These are phyloP conservation scores for Colletotrichum sp. DNA, from an alignment of 2,329 filamentous ascomycete species.

Conservation along the genomic window DNA sequence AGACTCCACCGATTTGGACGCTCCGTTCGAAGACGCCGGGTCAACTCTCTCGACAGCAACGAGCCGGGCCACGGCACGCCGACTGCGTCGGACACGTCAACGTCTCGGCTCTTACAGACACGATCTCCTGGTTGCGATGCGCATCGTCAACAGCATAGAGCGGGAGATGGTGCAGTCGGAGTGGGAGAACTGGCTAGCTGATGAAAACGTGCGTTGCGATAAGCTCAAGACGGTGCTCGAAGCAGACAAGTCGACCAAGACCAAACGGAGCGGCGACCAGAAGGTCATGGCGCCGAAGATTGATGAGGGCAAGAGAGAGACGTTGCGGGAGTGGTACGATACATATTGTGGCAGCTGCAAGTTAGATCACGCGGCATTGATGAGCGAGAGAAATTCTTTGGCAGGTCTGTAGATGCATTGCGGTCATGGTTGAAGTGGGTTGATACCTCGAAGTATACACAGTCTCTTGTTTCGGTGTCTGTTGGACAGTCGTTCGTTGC, in stretches of 20 bases:
- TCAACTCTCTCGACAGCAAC: conserved; percentile 48
- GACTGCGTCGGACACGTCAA: conserved; percentile 81
- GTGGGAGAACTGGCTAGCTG: conserved; percentile 90
- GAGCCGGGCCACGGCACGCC: conserved; percentile 61
- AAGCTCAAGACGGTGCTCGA: conserved; percentile 56
- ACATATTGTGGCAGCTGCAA: conserved; percentile 63
- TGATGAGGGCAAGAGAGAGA: conserved; percentile 33
- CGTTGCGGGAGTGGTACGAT: conserved; percentile 53
- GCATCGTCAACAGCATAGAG: conserved; percentile 89
- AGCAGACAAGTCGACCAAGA: conserved; percentile 23
- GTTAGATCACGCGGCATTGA: conserved; percentile 42
- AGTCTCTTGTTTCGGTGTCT: not conserved
- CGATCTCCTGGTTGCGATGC: conserved; percentile 87
- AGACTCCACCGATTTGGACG: conserved; percentile 62
- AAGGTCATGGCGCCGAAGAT: conserved; percentile 24
- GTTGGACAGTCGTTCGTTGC: not conserved
- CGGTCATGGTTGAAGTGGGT: not conserved
- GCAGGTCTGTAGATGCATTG: not conserved
- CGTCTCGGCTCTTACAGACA: conserved; percentile 84
- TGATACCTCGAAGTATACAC: not conserved
- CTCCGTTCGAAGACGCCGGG: conserved; percentile 58
- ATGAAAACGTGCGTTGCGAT: conserved; percentile 79
- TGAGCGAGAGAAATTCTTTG: conserved; percentile 22
- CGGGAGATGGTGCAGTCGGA: conserved; percentile 83
- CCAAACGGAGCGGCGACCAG: conserved; percentile 8